These are phyloP conservation scores for Magnaporthiopsis incrustans DNA, from an alignment of 2,329 filamentous ascomycete genomes.

Conservation along the genomic window DNA sequence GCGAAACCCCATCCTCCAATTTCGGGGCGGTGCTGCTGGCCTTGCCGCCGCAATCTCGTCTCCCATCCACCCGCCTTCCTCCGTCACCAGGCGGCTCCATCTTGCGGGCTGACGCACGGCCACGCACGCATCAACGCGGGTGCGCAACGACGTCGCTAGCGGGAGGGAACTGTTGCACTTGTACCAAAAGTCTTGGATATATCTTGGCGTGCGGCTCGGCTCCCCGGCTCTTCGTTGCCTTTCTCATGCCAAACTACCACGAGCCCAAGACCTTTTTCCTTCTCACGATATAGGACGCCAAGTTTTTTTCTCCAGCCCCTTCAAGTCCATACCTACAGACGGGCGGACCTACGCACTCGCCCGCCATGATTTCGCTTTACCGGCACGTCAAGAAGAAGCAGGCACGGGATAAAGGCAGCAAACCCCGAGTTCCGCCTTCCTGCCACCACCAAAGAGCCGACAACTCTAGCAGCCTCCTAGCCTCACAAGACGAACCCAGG, in stretches of 20 bases:
- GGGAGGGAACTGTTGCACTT: neutral
- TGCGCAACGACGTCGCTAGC: neutral
- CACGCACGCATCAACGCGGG: neutral
- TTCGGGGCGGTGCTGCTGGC: neutral
- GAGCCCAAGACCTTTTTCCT: neutral
- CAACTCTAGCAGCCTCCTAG: neutral
- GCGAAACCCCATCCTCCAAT: neutral
- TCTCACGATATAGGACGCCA: neutral
- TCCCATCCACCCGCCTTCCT: no score
- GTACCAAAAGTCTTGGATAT: neutral
- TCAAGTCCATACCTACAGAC: neutral
- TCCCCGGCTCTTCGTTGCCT: neutral
- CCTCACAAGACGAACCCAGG: neutral
- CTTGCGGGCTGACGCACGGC: neutral
- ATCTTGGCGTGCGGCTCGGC: constrained; percentile 4
- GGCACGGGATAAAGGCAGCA: neutral
- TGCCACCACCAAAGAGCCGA: neutral
- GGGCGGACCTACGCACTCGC: neutral
- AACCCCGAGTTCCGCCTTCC: neutral
- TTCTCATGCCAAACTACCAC: neutral
- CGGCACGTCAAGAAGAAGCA: neutral
- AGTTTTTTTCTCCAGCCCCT: neutral
- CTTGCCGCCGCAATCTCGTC: neutral
- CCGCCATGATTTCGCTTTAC: constrained; percentile 5
- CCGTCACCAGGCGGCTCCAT: neutral